Percentiles rank a stretch among this genome's conserved stretches.
phyloP scores from a whole-genome alignment of 1,139 yeast genomes.

The Trichomonascaceae sp. region DNA sequence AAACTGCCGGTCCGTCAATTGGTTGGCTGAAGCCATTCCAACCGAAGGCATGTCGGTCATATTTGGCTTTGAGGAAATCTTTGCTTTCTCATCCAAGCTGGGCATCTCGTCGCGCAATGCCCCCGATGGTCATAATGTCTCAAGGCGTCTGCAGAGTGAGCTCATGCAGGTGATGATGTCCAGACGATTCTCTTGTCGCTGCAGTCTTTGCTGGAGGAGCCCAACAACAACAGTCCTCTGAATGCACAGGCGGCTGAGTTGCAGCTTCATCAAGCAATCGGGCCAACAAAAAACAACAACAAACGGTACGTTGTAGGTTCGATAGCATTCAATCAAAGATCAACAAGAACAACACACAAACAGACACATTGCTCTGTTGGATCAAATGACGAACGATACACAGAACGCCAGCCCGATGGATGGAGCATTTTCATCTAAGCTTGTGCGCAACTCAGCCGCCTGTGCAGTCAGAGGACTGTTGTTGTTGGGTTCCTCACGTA shows the following conservation, averaged over 20 bases:
- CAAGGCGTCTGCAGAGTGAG: constrained; percentile 37
- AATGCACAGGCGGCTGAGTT: constrained; percentile 39
- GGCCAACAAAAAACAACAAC: too few relatives aligned
- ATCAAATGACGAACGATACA: constrained; percentile 13
- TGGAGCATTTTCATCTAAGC: constrained; percentile 3
- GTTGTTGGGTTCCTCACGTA: constrained; percentile 44
- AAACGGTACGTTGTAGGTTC: too few relatives aligned
- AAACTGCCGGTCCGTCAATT: constrained; percentile 21
- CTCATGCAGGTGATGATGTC: constrained; percentile 40
- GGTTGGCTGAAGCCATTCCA: constrained; percentile 33
- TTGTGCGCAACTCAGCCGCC: constrained; percentile 37
- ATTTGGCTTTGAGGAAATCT: constrained; percentile 31
- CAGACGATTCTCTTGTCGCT: constrained; percentile 46
- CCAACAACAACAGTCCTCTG: constrained; percentile 39
- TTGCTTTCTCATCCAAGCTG: constrained; percentile 18
- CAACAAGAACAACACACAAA: too few relatives aligned
- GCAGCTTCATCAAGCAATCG: too few relatives aligned
- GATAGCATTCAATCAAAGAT: too few relatives aligned
- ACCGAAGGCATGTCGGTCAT: constrained; percentile 20
- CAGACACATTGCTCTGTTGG: too few relatives aligned
- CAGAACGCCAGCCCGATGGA: constrained; percentile 15
- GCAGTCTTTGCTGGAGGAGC: constrained; percentile 44
- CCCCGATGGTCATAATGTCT: constrained; percentile 31
- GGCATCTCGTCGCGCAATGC: constrained; percentile 8
- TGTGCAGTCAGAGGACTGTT: constrained; percentile 39